These are phyloP conservation scores for Castanospermum australe DNA, from an alignment of 306 rosid genomes.

Conservation along the genomic window DNA sequence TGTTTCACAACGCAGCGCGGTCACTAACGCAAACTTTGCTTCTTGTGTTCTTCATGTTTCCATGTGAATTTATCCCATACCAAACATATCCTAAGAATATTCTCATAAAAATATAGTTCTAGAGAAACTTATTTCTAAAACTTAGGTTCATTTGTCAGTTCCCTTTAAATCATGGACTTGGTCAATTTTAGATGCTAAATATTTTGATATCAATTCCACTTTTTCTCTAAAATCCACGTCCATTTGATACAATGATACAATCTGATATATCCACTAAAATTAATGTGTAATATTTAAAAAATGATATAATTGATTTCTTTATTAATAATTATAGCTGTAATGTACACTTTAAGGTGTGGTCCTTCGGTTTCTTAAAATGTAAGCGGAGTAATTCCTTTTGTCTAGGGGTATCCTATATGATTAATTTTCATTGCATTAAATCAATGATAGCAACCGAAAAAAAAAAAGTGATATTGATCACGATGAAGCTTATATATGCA, in stretches of 20 bases:
- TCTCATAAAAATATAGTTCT: too few species aligned
- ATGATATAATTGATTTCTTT: neutral
- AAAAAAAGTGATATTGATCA: neutral
- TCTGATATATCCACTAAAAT: neutral
- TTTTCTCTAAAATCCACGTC: neutral
- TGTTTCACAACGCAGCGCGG: neutral
- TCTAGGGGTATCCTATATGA: neutral
- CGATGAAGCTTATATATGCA: neutral
- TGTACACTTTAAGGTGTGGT: neutral
- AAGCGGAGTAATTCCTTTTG: neutral
- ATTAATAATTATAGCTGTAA: too few species aligned
- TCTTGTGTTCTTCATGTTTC: neutral
- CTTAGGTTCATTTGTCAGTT: neutral
- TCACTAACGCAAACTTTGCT: neutral
- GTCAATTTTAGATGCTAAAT: neutral
- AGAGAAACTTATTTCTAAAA: too few species aligned
- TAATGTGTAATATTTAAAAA: neutral
- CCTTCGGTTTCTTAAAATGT: neutral
- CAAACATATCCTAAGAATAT: too few species aligned
- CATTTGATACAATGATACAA: too few species aligned
- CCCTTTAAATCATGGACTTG: neutral
- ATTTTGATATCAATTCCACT: neutral
- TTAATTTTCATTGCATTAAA: constrained; percentile 2
- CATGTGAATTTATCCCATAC: too few species aligned
- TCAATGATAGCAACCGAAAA: neutral